phyloP scores from a whole-genome alignment of 495 filamentous ascomycete genomes.

The Neurospora pannonica region DNA sequence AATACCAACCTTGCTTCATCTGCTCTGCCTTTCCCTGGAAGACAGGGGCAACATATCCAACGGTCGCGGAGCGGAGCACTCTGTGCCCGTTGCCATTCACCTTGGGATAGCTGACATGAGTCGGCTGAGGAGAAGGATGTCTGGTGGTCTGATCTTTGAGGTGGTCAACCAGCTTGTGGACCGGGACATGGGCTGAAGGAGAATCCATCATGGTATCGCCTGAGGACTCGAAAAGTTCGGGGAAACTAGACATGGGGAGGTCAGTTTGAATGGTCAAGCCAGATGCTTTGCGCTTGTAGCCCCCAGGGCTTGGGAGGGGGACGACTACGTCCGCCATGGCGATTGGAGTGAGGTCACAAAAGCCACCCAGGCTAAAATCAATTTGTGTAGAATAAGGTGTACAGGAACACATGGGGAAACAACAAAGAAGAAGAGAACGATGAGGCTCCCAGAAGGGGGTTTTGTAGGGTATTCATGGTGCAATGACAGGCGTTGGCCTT shows the following conservation, averaged over 20 bases:
- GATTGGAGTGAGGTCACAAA: background rate
- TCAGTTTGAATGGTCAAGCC: slow-evolving; percentile 37
- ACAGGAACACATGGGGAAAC: background rate
- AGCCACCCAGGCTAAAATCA: background rate
- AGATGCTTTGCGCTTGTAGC: slow-evolving; percentile 18
- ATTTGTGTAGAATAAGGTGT: background rate
- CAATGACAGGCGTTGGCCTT: background rate
- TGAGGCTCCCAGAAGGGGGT: background rate
- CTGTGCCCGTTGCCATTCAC: slow-evolving; percentile 48
- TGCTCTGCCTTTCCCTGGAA: slow-evolving; percentile 92
- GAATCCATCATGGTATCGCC: slow-evolving; percentile 25
- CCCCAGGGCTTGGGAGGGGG: slow-evolving; percentile 6
- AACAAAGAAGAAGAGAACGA: background rate
- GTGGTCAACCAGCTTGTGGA: slow-evolving; percentile 27
- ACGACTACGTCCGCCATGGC: slow-evolving; percentile 18
- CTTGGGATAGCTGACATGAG: slow-evolving; percentile 70
- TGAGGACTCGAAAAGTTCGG: slow-evolving; percentile 29
- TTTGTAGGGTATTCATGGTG: slow-evolving; percentile 5
- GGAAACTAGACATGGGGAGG: slow-evolving; percentile 31
- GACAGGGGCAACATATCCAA: slow-evolving; percentile 89
- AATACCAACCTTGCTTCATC: slow-evolving; percentile 70
- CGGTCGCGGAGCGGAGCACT: slow-evolving; percentile 78
- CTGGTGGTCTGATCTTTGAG: slow-evolving; percentile 21
- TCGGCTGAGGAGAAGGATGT: slow-evolving; percentile 82
- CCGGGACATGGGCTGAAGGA: slow-evolving; percentile 11